Percentiles rank a stretch among this genome's conserved stretches.
phyloP scores from a whole-genome alignment of 2,329 filamentous ascomycete genomes.

The Diplodia sapinea region DNA sequence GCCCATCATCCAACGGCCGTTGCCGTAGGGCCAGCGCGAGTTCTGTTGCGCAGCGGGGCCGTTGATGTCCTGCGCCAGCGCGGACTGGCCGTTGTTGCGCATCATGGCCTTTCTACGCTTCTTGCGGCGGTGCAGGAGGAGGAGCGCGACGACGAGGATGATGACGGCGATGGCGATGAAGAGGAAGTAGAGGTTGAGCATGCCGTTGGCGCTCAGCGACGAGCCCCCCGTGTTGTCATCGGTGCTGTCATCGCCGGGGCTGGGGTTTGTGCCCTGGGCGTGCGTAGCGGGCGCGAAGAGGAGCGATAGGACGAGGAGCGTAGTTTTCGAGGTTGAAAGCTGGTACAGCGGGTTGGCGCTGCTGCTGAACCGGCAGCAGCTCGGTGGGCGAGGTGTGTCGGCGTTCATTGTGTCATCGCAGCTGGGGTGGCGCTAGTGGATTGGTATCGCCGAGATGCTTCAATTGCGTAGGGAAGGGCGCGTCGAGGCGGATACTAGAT shows the following conservation, averaged over 20 bases:
- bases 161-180: slow-evolving; percentile 61
- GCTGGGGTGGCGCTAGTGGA: neutral
- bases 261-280: slow-evolving; percentile 32
- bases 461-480: slow-evolving; percentile 9
- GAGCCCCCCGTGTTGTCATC: slow-evolving; percentile 4
- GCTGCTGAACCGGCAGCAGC: slow-evolving; percentile 4
- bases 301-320: slow-evolving; percentile 32
- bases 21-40: slow-evolving; percentile 37
- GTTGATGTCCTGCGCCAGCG: slow-evolving; percentile 46
- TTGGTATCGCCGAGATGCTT: neutral
- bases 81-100: slow-evolving; percentile 41
- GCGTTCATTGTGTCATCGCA: slow-evolving; percentile 24
- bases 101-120: slow-evolving; percentile 41
- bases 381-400: neutral
- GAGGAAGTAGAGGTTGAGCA: slow-evolving; percentile 60
- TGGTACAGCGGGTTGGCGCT: neutral
- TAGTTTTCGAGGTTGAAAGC: neutral
- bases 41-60: slow-evolving; percentile 40
- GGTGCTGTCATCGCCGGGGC: slow-evolving; percentile 11
- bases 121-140: slow-evolving; percentile 54
- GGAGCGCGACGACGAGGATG: slow-evolving; percentile 49
- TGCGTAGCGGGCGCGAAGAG: slow-evolving; percentile 45
- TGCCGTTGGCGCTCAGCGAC: slow-evolving; percentile 33
- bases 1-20: slow-evolving; percentile 33
- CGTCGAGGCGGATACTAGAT: neutral